Evolutionary conservation across 768 basidiomycete species (phyloP).

Genomic region (Mycena albidolilacea): DNA sequence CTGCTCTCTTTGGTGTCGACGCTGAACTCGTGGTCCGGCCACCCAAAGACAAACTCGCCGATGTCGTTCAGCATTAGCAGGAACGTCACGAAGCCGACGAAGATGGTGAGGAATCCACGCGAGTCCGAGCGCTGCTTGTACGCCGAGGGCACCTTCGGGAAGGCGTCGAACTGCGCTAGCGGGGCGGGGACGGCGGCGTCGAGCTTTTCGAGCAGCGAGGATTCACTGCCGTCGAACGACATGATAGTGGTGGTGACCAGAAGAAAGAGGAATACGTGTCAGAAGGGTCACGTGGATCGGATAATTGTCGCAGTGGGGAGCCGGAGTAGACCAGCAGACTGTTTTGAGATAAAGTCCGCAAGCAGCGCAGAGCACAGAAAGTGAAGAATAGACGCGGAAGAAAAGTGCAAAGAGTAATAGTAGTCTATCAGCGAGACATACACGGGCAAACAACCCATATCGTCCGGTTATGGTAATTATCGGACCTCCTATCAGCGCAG

Average conservation of each 20-base stretch:
- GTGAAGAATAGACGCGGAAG: too few species aligned
- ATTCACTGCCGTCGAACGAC: conserved; percentile 45
- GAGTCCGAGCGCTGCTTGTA: conserved; percentile 87
- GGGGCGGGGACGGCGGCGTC: conserved; percentile 74
- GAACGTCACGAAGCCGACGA: conserved; percentile 75
- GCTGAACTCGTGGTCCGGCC: conserved; percentile 91
- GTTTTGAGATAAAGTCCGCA: too few species aligned
- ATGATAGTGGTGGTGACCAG: conserved; percentile 13
- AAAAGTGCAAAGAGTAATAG: too few species aligned
- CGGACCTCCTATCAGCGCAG: too few species aligned
- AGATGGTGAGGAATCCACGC: conserved; percentile 85
- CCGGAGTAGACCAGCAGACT: neutral
- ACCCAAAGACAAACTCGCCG: conserved; percentile 94
- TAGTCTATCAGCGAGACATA: too few species aligned
- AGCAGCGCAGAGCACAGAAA: too few species aligned
- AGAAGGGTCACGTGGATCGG: conserved; percentile 30
- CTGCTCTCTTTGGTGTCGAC: conserved; percentile 77
- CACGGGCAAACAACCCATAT: too few species aligned
- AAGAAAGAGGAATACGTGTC: conserved; percentile 30
- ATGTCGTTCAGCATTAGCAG: conserved; percentile 90
- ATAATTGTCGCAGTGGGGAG: neutral
- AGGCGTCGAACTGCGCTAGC: conserved; percentile 87
- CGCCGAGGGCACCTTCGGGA: conserved; percentile 86
- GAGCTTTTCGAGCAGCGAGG: conserved; percentile 71
- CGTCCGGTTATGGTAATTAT: too few species aligned